A percentile compares a stretch with the other conserved stretches of the same genome.
Evolutionary conservation across 495 filamentous ascomycete genomes (phyloP).

Genomic region (Aspergillus nanangensis): DNA sequence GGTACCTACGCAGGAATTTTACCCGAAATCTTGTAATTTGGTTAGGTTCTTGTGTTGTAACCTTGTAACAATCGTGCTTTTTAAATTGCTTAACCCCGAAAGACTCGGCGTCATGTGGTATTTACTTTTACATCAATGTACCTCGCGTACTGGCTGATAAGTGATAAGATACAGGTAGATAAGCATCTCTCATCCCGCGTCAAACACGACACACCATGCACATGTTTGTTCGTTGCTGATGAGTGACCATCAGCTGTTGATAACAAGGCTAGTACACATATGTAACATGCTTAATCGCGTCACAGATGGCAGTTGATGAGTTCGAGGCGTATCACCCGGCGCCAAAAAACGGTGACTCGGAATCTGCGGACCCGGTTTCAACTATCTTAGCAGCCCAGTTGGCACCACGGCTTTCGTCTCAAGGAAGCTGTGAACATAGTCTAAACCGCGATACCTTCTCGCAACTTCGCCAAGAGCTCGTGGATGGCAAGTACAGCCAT

Average conservation of each 20-base stretch:
- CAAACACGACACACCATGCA: no score
- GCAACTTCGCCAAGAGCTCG: conserved; percentile 61
- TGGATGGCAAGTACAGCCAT: conserved; percentile 40
- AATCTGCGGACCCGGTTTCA: conserved; percentile 45
- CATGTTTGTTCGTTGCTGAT: no score
- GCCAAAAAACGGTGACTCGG: conserved; percentile 14
- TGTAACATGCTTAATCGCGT: conserved; percentile 15
- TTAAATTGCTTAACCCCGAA: no score
- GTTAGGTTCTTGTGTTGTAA: no score
- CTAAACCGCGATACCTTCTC: conserved; percentile 53
- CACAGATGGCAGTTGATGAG: conserved; percentile 23
- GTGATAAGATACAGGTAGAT: no score
- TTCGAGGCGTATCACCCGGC: conserved; percentile 12
- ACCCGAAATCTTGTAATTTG: no score
- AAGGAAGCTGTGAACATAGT: conserved; percentile 34
- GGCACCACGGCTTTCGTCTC: conserved; percentile 40
- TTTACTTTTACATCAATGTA: no score
- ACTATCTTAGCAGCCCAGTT: conserved; percentile 69
- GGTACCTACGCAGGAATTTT: no score
- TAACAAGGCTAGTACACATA: not conserved
- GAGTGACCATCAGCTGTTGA: not conserved
- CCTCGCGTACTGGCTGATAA: no score
- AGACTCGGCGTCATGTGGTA: no score
- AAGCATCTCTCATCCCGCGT: no score
- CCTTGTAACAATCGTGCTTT: no score